These are phyloP conservation scores for Boehmeria nivea DNA, from an alignment of 306 rosid species.

Conservation along the genomic window DNA sequence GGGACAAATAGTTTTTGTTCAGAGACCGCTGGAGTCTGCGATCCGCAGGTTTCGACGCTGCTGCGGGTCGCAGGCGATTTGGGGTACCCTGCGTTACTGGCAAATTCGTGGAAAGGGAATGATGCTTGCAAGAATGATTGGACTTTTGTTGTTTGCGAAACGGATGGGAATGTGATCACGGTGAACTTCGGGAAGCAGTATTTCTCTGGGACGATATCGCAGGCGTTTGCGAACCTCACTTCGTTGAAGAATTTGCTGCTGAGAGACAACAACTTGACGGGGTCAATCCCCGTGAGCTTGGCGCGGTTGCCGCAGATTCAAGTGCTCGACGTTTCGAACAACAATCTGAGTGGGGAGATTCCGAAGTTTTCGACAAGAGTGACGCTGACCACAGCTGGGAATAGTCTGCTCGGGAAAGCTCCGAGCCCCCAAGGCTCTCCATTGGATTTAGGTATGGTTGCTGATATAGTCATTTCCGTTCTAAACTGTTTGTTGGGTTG, in stretches of 20 bases:
- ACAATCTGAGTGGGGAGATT: constrained; percentile 45
- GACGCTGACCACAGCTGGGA: constrained; percentile 39
- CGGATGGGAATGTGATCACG: constrained; percentile 27
- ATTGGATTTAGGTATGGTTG: constrained; percentile 48
- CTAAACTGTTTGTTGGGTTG: constrained; percentile 43
- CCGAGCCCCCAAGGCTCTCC: constrained; percentile 25
- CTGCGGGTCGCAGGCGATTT: constrained; percentile 45
- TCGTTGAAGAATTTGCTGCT: constrained; percentile 41
- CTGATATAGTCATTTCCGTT: constrained; percentile 51
- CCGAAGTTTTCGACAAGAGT: constrained; percentile 48
- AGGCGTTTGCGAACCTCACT: constrained; percentile 53
- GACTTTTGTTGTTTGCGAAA: constrained; percentile 40
- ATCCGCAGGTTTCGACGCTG: constrained; percentile 39
- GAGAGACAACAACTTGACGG: constrained; percentile 39
- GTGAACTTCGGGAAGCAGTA: constrained; percentile 37
- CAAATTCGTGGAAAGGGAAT: constrained; percentile 41
- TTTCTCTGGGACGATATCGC: constrained; percentile 54
- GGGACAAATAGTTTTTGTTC: constrained; percentile 55
- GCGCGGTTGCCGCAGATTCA: constrained; percentile 40
- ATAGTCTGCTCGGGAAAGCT: constrained; percentile 44
- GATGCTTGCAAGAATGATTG: constrained; percentile 33
- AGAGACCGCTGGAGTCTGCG: constrained; percentile 35
- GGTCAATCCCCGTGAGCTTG: constrained; percentile 48
- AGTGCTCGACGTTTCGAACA: constrained; percentile 52
- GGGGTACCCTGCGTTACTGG: constrained; percentile 37